phyloP scores from a whole-genome alignment of 192 early-diverging fungal species.

The Allomyces arbusculus region DNA sequence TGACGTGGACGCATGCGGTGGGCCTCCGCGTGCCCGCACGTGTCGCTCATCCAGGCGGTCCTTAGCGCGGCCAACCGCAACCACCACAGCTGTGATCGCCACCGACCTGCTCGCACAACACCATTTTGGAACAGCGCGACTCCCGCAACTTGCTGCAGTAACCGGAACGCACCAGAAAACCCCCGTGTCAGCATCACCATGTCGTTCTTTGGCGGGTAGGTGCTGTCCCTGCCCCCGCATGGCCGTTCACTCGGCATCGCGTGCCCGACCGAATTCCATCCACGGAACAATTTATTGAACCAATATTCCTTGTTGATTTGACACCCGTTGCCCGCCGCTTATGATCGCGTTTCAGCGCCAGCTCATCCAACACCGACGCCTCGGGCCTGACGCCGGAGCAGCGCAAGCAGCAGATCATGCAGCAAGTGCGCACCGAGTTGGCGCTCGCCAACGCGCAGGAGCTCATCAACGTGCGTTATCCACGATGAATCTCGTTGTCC shows the following conservation, averaged over 20 bases:
- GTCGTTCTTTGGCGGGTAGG: background rate
- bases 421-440: conserved; percentile 53
- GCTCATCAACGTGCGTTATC: conserved; percentile 35
- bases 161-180: too few species aligned
- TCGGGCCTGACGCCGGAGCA: background rate
- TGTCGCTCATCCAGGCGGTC: too few species aligned
- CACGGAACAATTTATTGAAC: too few species aligned
- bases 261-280: too few species aligned
- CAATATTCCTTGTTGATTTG: background rate
- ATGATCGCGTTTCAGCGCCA: background rate
- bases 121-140: too few species aligned
- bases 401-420: conserved; percentile 47
- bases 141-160: too few species aligned
- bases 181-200: background rate
- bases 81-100: too few species aligned
- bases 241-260: too few species aligned
- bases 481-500: background rate
- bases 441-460: conserved; percentile 67
- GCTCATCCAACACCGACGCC: background rate
- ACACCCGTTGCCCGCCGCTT: background rate
- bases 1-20: too few species aligned
- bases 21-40: too few species aligned
- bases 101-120: too few species aligned
- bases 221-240: background rate
- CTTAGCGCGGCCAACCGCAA: too few species aligned